These are phyloP conservation scores for Exophiala spinifera DNA, from an alignment of 2,329 filamentous ascomycete genomes.

Conservation along the genomic window DNA sequence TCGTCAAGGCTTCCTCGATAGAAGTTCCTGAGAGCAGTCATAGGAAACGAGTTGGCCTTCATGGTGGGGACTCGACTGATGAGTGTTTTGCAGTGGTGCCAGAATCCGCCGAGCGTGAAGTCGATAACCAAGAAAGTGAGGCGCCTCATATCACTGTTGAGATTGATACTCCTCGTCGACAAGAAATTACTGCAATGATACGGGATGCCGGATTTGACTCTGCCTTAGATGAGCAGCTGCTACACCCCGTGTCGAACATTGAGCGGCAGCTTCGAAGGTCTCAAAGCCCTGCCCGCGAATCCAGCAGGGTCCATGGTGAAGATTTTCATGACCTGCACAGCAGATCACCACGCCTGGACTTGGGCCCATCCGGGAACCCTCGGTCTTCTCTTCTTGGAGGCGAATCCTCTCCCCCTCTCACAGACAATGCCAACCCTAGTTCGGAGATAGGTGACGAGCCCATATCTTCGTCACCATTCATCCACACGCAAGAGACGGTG, in stretches of 20 bases:
- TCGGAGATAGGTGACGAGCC: not conserved
- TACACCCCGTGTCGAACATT: slow-evolving; percentile 10
- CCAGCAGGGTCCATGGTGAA: not conserved
- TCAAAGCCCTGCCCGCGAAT: not conserved
- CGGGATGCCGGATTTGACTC: slow-evolving; percentile 50
- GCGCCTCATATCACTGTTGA: not conserved
- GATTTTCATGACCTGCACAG: slow-evolving; percentile 8
- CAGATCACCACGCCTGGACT: slow-evolving; percentile 7
- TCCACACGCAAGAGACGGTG: slow-evolving; percentile 25
- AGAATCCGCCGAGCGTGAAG: slow-evolving; percentile 18
- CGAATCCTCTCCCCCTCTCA: not conserved
- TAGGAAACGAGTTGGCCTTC: not conserved
- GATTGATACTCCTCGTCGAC: slow-evolving; percentile 36
- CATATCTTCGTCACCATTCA: slow-evolving; percentile 17
- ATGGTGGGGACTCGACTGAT: slow-evolving; percentile 11
- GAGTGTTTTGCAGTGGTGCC: slow-evolving; percentile 20
- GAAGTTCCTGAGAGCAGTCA: slow-evolving; percentile 30
- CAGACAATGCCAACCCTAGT: not conserved
- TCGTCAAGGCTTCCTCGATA: slow-evolving; percentile 49
- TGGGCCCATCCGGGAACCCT: not conserved
- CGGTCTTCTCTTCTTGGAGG: slow-evolving; percentile 7
- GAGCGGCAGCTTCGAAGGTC: not conserved
- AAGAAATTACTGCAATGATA: slow-evolving; percentile 47
- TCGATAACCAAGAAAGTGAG: not conserved
- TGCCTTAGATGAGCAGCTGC: slow-evolving; percentile 41